These are phyloP conservation scores for Thraustochytrium sp. DNA, from an alignment of 352 stramenopile species.

Conservation along the genomic window DNA sequence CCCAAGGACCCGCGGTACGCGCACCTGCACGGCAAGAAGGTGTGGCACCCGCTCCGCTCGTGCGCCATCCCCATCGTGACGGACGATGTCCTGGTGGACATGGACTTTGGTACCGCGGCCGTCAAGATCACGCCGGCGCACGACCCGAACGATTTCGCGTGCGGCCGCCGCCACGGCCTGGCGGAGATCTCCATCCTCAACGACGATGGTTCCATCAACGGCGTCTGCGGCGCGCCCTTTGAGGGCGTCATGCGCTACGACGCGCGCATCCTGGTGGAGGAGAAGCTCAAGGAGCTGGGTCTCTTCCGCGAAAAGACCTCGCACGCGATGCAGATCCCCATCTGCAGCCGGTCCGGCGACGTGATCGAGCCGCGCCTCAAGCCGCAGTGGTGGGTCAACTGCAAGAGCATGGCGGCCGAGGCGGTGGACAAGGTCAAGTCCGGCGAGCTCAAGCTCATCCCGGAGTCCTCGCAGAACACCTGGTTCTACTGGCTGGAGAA, in stretches of 20 bases:
- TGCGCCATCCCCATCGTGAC: slow-evolving; percentile 85
- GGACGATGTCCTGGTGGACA: slow-evolving; percentile 93
- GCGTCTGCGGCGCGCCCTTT: slow-evolving; percentile 71
- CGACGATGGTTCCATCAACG: slow-evolving; percentile 91
- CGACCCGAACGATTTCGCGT: slow-evolving; percentile 99
- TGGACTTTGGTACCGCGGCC: slow-evolving; percentile 94
- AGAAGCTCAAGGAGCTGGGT: slow-evolving; percentile 86
- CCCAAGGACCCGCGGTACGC: slow-evolving; percentile 94
- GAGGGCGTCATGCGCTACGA: slow-evolving; percentile 91
- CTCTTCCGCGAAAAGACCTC: slow-evolving; percentile 91
- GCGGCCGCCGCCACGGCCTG: slow-evolving; percentile 88
- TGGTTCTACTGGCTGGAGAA: slow-evolving; percentile 93
- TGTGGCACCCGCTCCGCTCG: slow-evolving; percentile 89
- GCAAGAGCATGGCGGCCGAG: slow-evolving; percentile 83
- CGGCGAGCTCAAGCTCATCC: slow-evolving; percentile 87
- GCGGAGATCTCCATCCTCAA: slow-evolving; percentile 71
- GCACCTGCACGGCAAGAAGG: slow-evolving; percentile 86
- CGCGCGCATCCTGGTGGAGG: slow-evolving; percentile 78
- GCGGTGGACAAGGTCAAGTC: slow-evolving; percentile 87
- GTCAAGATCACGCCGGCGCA: slow-evolving; percentile 97
- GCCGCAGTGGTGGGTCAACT: slow-evolving; percentile 99
- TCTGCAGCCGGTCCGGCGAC: slow-evolving; percentile 95
- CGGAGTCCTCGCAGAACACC: slow-evolving; percentile 89
- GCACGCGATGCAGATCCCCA: slow-evolving; percentile 95
- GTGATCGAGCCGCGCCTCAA: slow-evolving; percentile 98